These are phyloP conservation scores for Paecilomyces sp. DNA, from an alignment of 2,329 filamentous ascomycete species.

Conservation along the genomic window DNA sequence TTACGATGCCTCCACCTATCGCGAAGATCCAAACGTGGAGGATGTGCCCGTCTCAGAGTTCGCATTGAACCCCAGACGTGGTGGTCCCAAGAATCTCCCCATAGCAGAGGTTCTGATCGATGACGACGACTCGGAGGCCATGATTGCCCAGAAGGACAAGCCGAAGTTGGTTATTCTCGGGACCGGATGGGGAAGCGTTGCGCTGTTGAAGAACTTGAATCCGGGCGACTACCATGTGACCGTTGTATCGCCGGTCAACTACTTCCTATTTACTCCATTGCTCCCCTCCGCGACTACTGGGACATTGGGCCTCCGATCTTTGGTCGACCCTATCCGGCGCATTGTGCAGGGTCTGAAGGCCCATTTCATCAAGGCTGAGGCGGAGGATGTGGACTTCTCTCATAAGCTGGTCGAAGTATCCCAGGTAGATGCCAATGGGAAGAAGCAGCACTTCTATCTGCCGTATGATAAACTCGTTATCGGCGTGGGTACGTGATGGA, in stretches of 20 bases:
- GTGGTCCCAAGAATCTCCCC: slow-evolving; percentile 91
- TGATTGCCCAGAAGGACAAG: slow-evolving; percentile 70
- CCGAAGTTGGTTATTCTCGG: slow-evolving; percentile 88
- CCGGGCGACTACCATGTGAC: slow-evolving; percentile 94
- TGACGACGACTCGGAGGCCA: slow-evolving; percentile 72
- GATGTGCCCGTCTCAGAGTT: slow-evolving; percentile 81
- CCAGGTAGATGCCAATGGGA: slow-evolving; percentile 61
- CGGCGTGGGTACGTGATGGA: slow-evolving; percentile 57
- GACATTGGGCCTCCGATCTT: slow-evolving; percentile 79
- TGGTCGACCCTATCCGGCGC: slow-evolving; percentile 86
- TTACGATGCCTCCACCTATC: slow-evolving; percentile 90
- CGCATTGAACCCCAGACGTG: slow-evolving; percentile 71
- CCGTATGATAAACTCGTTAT: slow-evolving; percentile 96
- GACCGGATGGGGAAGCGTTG: slow-evolving; percentile 91
- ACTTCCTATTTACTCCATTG: slow-evolving; percentile 98
- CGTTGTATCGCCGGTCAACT: slow-evolving; percentile 87
- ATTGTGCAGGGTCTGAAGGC: slow-evolving; percentile 72
- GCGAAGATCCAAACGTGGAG: slow-evolving; percentile 55
- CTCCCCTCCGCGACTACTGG: slow-evolving; percentile 94
- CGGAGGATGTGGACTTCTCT: slow-evolving; percentile 85
- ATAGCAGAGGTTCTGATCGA: slow-evolving; percentile 84
- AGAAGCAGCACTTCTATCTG: slow-evolving; percentile 79
- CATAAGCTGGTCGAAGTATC: slow-evolving; percentile 84
- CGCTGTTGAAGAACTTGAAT: slow-evolving; percentile 81
- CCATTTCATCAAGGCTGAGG: slow-evolving; percentile 82